Evolutionary conservation across 208 protist genomes (phyloP).

Genomic region (Acanthamoeba quina): DNA sequence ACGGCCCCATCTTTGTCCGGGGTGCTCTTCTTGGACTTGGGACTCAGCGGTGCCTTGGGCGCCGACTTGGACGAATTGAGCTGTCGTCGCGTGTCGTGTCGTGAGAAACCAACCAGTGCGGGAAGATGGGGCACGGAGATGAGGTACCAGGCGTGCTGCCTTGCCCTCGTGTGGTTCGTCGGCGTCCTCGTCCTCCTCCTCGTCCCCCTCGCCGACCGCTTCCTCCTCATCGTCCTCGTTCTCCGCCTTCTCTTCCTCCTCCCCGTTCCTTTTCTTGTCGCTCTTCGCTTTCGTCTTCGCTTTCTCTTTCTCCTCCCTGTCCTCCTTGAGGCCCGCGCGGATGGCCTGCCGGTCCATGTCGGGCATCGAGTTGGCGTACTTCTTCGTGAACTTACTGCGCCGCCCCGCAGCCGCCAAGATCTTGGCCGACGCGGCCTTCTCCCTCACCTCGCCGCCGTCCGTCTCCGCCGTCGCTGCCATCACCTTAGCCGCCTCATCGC

Average conservation of each 20-base stretch:
- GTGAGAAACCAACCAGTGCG: too few relatives aligned
- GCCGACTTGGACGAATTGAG: neutral
- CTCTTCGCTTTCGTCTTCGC: neutral
- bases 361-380: slow-evolving; percentile 26
- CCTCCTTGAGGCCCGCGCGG: slow-evolving; percentile 1
- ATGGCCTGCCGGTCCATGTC: neutral
- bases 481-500: neutral
- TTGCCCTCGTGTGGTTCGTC: neutral
- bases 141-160: too few relatives aligned
- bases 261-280: neutral
- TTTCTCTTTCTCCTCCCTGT: neutral
- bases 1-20: neutral
- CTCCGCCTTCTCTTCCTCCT: neutral
- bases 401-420: neutral
- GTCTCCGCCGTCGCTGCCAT: neutral
- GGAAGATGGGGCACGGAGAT: neutral
- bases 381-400: neutral
- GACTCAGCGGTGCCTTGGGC: neutral
- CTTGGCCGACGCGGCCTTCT: neutral
- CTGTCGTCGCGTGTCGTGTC: too few relatives aligned
- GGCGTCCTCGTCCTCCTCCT: neutral
- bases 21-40: neutral
- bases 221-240: neutral
- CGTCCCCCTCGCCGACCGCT: neutral
- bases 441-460: neutral